Evolutionary conservation across 805 yeast species (phyloP).

Genomic region (Ogataea neopini): DNA sequence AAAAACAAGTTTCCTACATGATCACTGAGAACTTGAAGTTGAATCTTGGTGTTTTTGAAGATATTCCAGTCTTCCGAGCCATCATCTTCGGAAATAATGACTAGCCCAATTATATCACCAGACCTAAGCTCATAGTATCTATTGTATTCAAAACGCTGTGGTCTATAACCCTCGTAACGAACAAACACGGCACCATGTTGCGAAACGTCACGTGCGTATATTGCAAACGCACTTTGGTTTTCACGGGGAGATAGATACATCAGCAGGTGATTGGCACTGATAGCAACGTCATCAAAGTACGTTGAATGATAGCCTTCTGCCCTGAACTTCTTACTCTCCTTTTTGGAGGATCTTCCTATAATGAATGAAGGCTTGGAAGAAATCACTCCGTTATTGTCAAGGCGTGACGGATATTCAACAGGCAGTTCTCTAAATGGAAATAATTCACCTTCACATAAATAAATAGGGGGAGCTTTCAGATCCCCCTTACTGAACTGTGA

Average conservation of each 20-base stretch:
- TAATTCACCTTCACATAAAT: background rate
- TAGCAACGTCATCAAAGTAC: conserved; percentile 24
- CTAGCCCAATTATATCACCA: conserved; percentile 29
- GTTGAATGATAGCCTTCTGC: conserved; percentile 12
- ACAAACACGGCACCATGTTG: conserved; percentile 22
- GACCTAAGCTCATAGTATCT: background rate
- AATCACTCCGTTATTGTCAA: conserved; percentile 3
- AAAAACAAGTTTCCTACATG: conserved; percentile 12
- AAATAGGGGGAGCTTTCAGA: background rate
- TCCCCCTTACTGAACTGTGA: background rate
- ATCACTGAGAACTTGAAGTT: conserved; percentile 23
- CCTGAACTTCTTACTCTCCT: conserved; percentile 9
- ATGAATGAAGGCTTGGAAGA: conserved; percentile 10
- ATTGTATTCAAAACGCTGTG: conserved; percentile 4
- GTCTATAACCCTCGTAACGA: background rate
- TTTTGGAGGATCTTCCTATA: conserved; percentile 30
- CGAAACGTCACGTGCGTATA: conserved; percentile 18
- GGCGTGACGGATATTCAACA: background rate
- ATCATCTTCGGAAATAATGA: conserved; percentile 8
- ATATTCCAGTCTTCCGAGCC: conserved; percentile 9
- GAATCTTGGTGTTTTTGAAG: conserved; percentile 27
- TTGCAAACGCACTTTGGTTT: background rate
- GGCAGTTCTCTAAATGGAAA: conserved; percentile 13
- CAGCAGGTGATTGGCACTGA: conserved; percentile 29
- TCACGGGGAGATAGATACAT: conserved; percentile 10